phyloP scores from a whole-genome alignment of 805 yeast species.

The Maudiozyma bulderi region DNA sequence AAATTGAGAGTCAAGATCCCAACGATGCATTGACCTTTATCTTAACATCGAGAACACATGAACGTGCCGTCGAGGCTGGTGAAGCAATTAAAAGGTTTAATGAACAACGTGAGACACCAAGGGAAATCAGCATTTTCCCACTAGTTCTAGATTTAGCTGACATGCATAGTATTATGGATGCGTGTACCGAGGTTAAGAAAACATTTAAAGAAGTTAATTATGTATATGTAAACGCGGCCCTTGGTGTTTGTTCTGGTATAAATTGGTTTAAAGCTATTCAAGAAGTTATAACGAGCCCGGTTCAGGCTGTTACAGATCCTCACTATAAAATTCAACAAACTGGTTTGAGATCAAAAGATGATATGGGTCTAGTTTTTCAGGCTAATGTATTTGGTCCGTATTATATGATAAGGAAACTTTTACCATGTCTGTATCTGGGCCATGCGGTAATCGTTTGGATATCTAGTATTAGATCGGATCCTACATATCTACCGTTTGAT shows the following conservation, averaged over 20 bases:
- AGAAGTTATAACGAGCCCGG: slow-evolving; percentile 56
- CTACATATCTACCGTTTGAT: slow-evolving; percentile 58
- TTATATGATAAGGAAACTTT: slow-evolving; percentile 60
- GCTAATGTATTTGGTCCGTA: slow-evolving; percentile 94
- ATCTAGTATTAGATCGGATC: slow-evolving; percentile 70
- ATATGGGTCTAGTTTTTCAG: slow-evolving; percentile 79
- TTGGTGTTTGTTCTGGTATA: slow-evolving; percentile 76
- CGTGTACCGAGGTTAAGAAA: slow-evolving; percentile 55
- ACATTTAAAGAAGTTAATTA: slow-evolving; percentile 63
- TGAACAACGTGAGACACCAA: slow-evolving; percentile 34
- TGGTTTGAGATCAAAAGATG: slow-evolving; percentile 71
- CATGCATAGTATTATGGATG: slow-evolving; percentile 74
- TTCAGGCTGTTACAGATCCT: slow-evolving; percentile 77
- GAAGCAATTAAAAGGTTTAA: slow-evolving; percentile 41
- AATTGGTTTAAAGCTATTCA: slow-evolving; percentile 73
- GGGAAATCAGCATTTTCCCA: slow-evolving; percentile 72
- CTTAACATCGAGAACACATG: slow-evolving; percentile 80
- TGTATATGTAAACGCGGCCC: slow-evolving; percentile 80
- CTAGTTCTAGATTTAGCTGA: slow-evolving; percentile 74
- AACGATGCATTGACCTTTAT: slow-evolving; percentile 59
- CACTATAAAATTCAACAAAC: slow-evolving; percentile 71
- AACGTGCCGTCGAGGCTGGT: slow-evolving; percentile 70
- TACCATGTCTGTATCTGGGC: slow-evolving; percentile 38
- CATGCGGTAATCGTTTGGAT: slow-evolving; percentile 76
- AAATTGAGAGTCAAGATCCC: slow-evolving; percentile 50